These are phyloP conservation scores for Euptelea pleiosperma DNA, from an alignment of 164 flowering plant genomes.

Conservation along the genomic window DNA sequence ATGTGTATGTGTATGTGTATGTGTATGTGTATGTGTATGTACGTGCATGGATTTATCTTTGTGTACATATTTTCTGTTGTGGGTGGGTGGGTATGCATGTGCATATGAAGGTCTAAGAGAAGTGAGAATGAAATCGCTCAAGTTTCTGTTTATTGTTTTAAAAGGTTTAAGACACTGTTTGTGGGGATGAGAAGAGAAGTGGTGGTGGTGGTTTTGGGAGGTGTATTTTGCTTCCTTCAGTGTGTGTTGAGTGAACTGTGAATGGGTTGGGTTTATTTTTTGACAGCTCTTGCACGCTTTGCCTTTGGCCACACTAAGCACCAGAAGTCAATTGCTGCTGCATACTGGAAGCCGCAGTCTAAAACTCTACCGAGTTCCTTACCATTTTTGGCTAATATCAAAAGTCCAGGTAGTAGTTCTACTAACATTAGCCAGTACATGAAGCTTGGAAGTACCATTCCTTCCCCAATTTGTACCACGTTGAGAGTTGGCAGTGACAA, in stretches of 20 bases:
- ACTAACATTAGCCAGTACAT: slow-evolving; percentile 39
- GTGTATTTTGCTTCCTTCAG: no score
- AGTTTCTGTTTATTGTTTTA: no score
- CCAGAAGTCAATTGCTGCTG: slow-evolving; percentile 82
- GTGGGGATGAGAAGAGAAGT: no score
- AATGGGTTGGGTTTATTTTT: slow-evolving; percentile 6
- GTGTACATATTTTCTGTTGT: not conserved
- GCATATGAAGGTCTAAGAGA: no score
- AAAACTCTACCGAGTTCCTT: slow-evolving; percentile 60
- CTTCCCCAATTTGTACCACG: slow-evolving; percentile 67
- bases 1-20: no score
- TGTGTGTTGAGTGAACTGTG: no score
- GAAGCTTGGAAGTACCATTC: slow-evolving; percentile 50
- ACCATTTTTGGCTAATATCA: slow-evolving; percentile 62
- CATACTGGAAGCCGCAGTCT: slow-evolving; percentile 77
- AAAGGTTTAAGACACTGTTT: no score
- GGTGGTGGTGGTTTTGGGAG: no score
- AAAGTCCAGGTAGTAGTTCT: slow-evolving; percentile 48
- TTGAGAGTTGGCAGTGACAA: slow-evolving; percentile 65
- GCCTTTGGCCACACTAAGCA: slow-evolving; percentile 88
- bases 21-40: no score
- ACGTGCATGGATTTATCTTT: not conserved
- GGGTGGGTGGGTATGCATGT: no score
- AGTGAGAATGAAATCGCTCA: no score
- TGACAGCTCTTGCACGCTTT: slow-evolving; percentile 88